Base-by-base conservation (phyloP, 768 basidiomycete genomes). In the Tricholoma matsutake region DNA sequence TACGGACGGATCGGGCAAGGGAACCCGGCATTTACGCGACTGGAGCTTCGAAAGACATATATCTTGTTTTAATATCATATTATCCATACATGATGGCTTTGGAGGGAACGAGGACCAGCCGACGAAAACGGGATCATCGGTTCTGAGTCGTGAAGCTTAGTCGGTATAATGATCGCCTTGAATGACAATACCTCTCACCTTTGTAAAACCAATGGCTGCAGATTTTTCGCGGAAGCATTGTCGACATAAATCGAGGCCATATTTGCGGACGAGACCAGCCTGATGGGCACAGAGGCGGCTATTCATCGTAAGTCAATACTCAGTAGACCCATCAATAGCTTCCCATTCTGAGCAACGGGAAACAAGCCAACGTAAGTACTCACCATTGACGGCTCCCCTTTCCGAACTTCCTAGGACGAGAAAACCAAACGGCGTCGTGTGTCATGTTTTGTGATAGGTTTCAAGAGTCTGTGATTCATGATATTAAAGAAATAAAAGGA, bases 161-260 rank as follows among this genome's bases (percentile, higher is more conserved):
- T 34, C 16, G 51, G n/a, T 10, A 31, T 8, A 35, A 13, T 25
- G 4, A 6, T 13, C 18, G 11, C 11, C 39, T 9, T 20, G 49
- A 11, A 43, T 3, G 13, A n/a, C 5, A 34, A 2, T 13, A n/a
- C n/a, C 18, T 29, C 52, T 2, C 66, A 96, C 95, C 92, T 97
- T 97, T 73, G 84, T 81, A 83, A 97, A 97, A 62, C 95, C 95
- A 69, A 97, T 97, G 62, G 91, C 89, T 68, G 88, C 84, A 56
- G 93, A 84, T 81, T 94, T 95, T 82, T 97, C 95, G 69, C 95
- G 91, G 91, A 96, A 97, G 80, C 95, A 97, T 78, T 97, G 95
- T 78, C 95, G 92, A 81, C 95, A 97, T 69, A 97, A 89, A 81
- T 96, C 94, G 67, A 96, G 87, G 60, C 95, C 94, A 78, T 96